Evolutionary conservation across 1,284 basidiomycete genomes (phyloP).

Genomic region (Naganishia albida): DNA sequence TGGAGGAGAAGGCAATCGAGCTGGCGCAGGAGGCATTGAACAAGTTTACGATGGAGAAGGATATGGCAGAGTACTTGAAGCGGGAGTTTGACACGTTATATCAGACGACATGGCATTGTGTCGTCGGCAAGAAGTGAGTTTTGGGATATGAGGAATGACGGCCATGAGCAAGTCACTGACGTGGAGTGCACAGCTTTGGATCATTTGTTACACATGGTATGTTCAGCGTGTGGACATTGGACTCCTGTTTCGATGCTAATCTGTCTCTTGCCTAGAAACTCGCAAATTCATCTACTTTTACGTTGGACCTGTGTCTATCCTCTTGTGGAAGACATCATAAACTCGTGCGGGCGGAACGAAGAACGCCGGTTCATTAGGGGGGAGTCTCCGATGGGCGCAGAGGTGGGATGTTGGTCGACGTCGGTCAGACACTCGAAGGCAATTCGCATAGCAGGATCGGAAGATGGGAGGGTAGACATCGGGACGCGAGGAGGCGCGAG

Average conservation of each 20-base stretch:
- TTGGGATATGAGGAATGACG: not conserved
- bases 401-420: no score
- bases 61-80: slow-evolving; percentile 97
- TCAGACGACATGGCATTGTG: slow-evolving; percentile 85
- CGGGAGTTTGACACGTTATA: slow-evolving; percentile 91
- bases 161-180: not conserved
- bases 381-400: no score
- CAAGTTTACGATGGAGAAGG: slow-evolving; percentile 92
- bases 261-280: slow-evolving; percentile 65
- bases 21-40: slow-evolving; percentile 80
- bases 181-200: slow-evolving; percentile 63
- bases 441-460: no score
- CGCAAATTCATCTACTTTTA: slow-evolving; percentile 98
- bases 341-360: not conserved
- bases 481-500: no score
- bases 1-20: slow-evolving; percentile 91
- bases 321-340: slow-evolving; percentile 86
- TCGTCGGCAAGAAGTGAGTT: slow-evolving; percentile 83
- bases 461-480: no score
- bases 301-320: slow-evolving; percentile 80
- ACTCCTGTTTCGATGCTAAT: slow-evolving; percentile 3
- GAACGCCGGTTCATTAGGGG: not conserved
- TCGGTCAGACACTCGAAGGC: no score
- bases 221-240: slow-evolving; percentile 7
- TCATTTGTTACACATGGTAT: slow-evolving; percentile 95